A percentile compares a stretch with the other conserved stretches of the same genome.
These are phyloP conservation scores for Trichoderma pleuroti DNA, from an alignment of 2,329 filamentous ascomycete species.

Conservation along the genomic window DNA sequence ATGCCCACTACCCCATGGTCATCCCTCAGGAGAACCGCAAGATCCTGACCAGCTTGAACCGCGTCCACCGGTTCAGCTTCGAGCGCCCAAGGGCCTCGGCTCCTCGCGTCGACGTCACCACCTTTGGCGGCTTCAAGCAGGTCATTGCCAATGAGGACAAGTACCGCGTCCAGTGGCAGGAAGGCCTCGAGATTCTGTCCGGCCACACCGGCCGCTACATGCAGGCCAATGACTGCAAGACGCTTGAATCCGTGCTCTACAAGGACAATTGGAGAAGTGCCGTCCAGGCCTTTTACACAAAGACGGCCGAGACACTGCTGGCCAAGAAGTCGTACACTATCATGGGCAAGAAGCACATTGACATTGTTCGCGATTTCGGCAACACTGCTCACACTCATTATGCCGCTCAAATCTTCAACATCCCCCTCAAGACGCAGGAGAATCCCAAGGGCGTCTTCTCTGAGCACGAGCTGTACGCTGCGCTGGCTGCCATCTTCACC, in stretches of 20 bases:
- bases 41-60: slow-evolving; percentile 65
- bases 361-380: slow-evolving; percentile 66
- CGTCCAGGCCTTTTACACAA: slow-evolving; percentile 64
- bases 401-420: slow-evolving; percentile 57
- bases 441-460: slow-evolving; percentile 57
- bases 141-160: slow-evolving; percentile 58
- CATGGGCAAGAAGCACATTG: slow-evolving; percentile 54
- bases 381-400: slow-evolving; percentile 66
- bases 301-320: slow-evolving; percentile 60
- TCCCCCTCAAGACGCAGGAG: slow-evolving; percentile 62
- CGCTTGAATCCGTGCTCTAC: slow-evolving; percentile 57
- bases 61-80: slow-evolving; percentile 67
- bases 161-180: slow-evolving; percentile 64
- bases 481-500: slow-evolving; percentile 63
- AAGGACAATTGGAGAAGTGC: slow-evolving; percentile 58
- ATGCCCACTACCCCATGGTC: slow-evolving; percentile 72
- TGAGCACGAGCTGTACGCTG: slow-evolving; percentile 56
- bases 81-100: slow-evolving; percentile 54
- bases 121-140: slow-evolving; percentile 58
- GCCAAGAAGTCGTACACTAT: slow-evolving; percentile 63
- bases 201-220: slow-evolving; percentile 11
- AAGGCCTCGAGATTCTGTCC: slow-evolving; percentile 55
- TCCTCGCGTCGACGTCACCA: slow-evolving; percentile 53
- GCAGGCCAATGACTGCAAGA: slow-evolving; percentile 36
- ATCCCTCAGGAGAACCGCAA: slow-evolving; percentile 68